Conservation (phyloP, 1,139 yeast genomes). For the Kodamaea arcana region DNA sequence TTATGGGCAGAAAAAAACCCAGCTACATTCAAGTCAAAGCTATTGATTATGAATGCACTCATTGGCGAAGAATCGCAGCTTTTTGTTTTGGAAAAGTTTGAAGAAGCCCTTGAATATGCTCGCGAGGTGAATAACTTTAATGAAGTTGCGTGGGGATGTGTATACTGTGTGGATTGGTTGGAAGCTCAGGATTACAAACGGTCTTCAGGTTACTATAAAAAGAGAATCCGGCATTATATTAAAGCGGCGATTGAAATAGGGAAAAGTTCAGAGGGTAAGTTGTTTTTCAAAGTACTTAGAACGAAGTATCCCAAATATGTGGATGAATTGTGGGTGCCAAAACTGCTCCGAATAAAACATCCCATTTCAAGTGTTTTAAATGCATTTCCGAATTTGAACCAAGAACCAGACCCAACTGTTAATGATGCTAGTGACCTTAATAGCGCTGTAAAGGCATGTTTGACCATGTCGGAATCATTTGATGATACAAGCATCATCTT, state of each 20-base stretch:
- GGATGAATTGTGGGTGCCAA: slow-evolving; percentile 21
- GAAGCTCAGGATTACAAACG: too few species aligned
- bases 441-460: slow-evolving; percentile 41
- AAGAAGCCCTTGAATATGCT: slow-evolving; percentile 42
- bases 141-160: slow-evolving; percentile 42
- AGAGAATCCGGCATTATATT: slow-evolving; percentile 18
- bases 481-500: slow-evolving; percentile 36
- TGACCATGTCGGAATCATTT: slow-evolving; percentile 47
- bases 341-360: not conserved
- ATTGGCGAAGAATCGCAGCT: slow-evolving; percentile 25
- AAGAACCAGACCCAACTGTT: not conserved
- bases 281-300: not conserved
- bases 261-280: slow-evolving; percentile 15
- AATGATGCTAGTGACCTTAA: slow-evolving; percentile 8
- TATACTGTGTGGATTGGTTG: slow-evolving; percentile 47
- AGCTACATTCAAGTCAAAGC: slow-evolving; percentile 32
- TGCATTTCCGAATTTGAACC: not conserved
- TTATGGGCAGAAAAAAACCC: slow-evolving; percentile 36
- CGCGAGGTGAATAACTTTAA: slow-evolving; percentile 25
- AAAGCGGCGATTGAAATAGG: slow-evolving; percentile 14
- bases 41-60: slow-evolving; percentile 32
- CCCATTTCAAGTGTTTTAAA: not conserved
- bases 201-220: slow-evolving; percentile 6
- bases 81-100: slow-evolving; percentile 42
- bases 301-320: slow-evolving; percentile 6